Base-by-base conservation (phyloP, 257 asterid genomes). In the Nicotiana tomentosiformis region DNA sequence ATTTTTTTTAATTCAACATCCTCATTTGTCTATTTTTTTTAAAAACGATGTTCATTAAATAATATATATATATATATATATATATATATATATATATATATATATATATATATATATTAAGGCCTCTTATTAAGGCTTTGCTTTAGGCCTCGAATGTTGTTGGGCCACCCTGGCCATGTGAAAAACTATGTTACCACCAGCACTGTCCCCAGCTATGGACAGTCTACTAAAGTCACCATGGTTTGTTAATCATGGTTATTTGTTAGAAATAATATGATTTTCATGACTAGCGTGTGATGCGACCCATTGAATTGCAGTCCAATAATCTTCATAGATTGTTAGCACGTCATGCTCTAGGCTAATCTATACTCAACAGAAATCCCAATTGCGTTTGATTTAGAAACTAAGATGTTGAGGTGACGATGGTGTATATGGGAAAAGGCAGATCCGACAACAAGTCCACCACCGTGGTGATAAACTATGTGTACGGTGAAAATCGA, bases 401-500 rank as follows among this genome's bases (percentile, higher is more conserved):
- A 83, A 3, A 53, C 82, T 1, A 87, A 16, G 9, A 55, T 7
- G 37, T 57, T 78, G 29, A 87, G 64, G 80, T 82, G 83, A 11
- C 84, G 79, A 81, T 85, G 88, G 66, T 65, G 1, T 1, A 66
- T 33, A 20, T 30, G 18, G 0, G 84, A 80, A 62, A 87, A 87
- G 7, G 87, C 82, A 7, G 89, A 87, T 12, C 82, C 89, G 4
- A 78, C 49, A 35, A 81, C 60, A 18, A 87, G 78, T 5, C 78
- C 89, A 29, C 89, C 89, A 7, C 89, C 86, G 11, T 87, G 89
- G 83, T 77, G 84, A 26, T 84, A 87, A 10, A 81, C 70, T 4
- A 87, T 7, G 23, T 20, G n/a, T n/a, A n/a, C n/a, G n/a, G n/a
- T n/a, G n/a, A n/a, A n/a, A n/a, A n/a, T n/a, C n/a, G n/a, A n/a